Evolutionary conservation across 257 asterid genomes (phyloP).

Genomic region (Rubia yunnanensis): DNA sequence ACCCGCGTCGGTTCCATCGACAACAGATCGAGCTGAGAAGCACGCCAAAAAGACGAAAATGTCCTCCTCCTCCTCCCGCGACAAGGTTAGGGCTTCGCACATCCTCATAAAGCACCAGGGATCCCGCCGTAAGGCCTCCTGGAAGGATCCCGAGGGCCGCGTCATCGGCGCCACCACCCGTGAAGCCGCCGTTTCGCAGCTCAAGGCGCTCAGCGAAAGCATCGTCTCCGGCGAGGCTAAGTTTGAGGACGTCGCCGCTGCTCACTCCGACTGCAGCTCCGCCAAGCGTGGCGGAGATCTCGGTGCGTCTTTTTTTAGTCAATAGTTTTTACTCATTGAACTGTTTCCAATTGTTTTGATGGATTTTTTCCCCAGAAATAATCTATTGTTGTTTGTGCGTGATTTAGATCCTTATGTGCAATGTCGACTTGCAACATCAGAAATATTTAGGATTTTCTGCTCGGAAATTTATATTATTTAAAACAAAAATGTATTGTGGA

Average conservation of each 20-base stretch:
- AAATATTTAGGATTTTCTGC: neutral
- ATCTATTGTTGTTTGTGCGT: neutral
- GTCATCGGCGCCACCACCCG: conserved; percentile 67
- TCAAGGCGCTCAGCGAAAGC: conserved; percentile 48
- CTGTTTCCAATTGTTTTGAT: too few species aligned
- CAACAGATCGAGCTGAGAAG: conserved; percentile 46
- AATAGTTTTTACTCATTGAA: neutral
- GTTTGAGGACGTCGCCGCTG: conserved; percentile 61
- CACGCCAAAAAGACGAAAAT: conserved; percentile 52
- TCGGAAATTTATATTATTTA: too few species aligned
- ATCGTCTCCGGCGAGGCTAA: conserved; percentile 60
- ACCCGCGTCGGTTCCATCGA: conserved; percentile 28
- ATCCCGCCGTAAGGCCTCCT: conserved; percentile 87
- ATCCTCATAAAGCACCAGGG: conserved; percentile 92
- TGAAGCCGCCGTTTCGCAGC: conserved; percentile 68
- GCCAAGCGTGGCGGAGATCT: conserved; percentile 98
- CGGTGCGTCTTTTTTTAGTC: conserved; percentile 31
- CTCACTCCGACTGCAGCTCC: conserved; percentile 80
- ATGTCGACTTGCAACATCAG: neutral
- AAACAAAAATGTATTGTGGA: neutral
- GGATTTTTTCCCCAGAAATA: too few species aligned
- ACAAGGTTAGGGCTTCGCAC: conserved; percentile 83
- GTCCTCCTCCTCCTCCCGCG: conserved; percentile 43
- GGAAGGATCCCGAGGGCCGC: conserved; percentile 92
- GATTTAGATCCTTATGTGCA: neutral